A percentile compares a stretch with the other conserved stretches of the same genome.
phyloP scores from a whole-genome alignment of 495 filamentous ascomycete genomes.

The Aspergillus wentii region DNA sequence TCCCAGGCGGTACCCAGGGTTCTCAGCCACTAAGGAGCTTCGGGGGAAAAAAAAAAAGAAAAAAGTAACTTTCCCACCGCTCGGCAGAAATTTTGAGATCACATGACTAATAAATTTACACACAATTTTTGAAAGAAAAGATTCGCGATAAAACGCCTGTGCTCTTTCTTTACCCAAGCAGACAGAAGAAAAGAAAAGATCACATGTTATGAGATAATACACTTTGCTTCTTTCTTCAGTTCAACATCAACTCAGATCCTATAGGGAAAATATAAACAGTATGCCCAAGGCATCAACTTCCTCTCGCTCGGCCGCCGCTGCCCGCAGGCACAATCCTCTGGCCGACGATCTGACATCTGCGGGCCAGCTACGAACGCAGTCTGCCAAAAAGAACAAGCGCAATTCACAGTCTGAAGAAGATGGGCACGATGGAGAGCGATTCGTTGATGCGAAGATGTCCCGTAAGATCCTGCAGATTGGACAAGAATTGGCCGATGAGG shows the following conservation, averaged over 20 bases:
- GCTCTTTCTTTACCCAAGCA: no score
- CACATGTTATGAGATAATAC: slow-evolving; percentile 6
- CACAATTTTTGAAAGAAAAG: slow-evolving; percentile 21
- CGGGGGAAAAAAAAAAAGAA: slow-evolving; percentile 1
- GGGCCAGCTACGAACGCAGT: slow-evolving; percentile 53
- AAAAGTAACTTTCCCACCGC: slow-evolving; percentile 18
- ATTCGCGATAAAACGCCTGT: no score
- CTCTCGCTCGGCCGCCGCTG: slow-evolving; percentile 33
- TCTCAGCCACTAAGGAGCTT: slow-evolving; percentile 1
- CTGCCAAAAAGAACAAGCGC: slow-evolving; percentile 52
- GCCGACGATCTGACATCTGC: slow-evolving; percentile 66
- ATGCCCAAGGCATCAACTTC: slow-evolving; percentile 42
- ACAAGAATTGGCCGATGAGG: slow-evolving; percentile 75
- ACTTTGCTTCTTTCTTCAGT: slow-evolving; percentile 3
- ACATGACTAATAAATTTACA: slow-evolving; percentile 39
- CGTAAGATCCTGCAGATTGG: slow-evolving; percentile 84
- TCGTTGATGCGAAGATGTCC: slow-evolving; percentile 80
- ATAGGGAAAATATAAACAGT: slow-evolving; percentile 6
- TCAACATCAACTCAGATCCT: no score
- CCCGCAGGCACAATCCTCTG: slow-evolving; percentile 63
- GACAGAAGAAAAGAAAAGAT: no score
- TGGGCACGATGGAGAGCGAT: slow-evolving; percentile 60
- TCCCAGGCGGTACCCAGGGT: slow-evolving; percentile 19
- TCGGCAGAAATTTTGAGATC: slow-evolving; percentile 27
- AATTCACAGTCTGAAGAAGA: slow-evolving; percentile 47